Evolutionary conservation across 371 early-diverging fungal genomes (phyloP).

Genomic region (Saksenaea oblongispora): DNA sequence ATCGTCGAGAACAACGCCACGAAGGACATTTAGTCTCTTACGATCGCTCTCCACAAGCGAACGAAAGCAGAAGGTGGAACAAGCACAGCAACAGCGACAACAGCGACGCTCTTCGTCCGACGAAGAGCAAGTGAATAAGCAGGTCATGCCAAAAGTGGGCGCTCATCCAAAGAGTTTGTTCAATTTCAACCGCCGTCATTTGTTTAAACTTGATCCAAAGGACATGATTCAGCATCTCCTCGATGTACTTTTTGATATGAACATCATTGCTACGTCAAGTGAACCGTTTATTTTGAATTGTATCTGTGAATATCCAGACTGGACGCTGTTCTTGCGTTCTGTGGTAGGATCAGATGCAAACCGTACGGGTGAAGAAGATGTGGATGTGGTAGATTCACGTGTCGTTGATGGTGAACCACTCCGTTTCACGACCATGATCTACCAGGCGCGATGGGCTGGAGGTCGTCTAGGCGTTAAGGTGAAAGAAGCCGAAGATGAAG

Average conservation of each 20-base stretch:
- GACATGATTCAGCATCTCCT: constrained; percentile 30
- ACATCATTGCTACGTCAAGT: constrained; percentile 13
- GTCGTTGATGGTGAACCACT: background rate
- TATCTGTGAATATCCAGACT: constrained; percentile 24
- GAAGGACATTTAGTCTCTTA: too few relatives aligned
- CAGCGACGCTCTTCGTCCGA: background rate
- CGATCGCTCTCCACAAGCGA: too few relatives aligned
- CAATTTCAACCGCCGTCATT: constrained; percentile 34
- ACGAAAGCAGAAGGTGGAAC: too few relatives aligned
- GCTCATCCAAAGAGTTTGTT: constrained; percentile 35
- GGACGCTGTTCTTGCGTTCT: constrained; percentile 14
- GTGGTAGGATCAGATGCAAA: too few relatives aligned
- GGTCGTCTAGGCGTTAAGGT: constrained; percentile 28
- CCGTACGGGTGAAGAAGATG: background rate
- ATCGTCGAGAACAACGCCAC: too few relatives aligned
- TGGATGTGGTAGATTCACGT: background rate
- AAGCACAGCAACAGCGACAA: too few relatives aligned
- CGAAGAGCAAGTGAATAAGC: background rate
- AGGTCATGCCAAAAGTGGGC: constrained; percentile 16
- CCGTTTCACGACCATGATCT: constrained; percentile 11
- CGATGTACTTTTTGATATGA: constrained; percentile 18
- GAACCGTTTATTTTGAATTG: constrained; percentile 32
- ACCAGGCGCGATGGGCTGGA: constrained; percentile 35
- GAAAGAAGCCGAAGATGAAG: constrained; percentile 18
- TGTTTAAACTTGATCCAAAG: constrained; percentile 28